phyloP scores from a whole-genome alignment of 768 basidiomycete genomes.

The Russula earlei region DNA sequence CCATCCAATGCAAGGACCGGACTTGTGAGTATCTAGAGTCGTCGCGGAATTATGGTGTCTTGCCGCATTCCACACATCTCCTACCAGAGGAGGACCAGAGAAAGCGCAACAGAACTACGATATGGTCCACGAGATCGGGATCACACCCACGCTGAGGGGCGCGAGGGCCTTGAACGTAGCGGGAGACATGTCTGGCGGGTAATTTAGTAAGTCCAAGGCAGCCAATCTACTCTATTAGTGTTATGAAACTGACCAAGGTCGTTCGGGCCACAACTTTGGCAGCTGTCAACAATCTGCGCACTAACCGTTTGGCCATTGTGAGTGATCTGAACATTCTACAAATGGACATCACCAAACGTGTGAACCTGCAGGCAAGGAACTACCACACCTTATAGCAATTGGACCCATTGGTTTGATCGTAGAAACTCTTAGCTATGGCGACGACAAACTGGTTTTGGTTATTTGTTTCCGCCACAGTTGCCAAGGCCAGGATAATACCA shows the following conservation, averaged over 20 bases:
- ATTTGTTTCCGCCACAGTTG: slow-evolving; percentile 12
- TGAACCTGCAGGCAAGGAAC: background rate
- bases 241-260: slow-evolving; percentile 15
- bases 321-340: slow-evolving; percentile 5
- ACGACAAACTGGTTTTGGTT: background rate
- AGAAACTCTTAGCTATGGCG: slow-evolving; percentile 10
- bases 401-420: background rate
- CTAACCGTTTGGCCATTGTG: slow-evolving; percentile 3
- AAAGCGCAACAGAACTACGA: background rate
- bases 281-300: slow-evolving; percentile 13
- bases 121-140: background rate
- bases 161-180: slow-evolving; percentile 3
- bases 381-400: slow-evolving; percentile 15
- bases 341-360: background rate
- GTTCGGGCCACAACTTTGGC: slow-evolving; percentile 5
- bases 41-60: background rate
- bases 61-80: background rate
- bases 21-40: background rate
- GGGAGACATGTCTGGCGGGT: slow-evolving; percentile 16
- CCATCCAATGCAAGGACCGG: background rate
- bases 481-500: slow-evolving; percentile 16
- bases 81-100: slow-evolving; percentile 7
- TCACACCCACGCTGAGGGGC: background rate
- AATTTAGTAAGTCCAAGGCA: background rate
- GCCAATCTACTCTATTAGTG: background rate